Conservation (phyloP, 768 basidiomycete species). For the Boletus eberwhitei region DNA sequence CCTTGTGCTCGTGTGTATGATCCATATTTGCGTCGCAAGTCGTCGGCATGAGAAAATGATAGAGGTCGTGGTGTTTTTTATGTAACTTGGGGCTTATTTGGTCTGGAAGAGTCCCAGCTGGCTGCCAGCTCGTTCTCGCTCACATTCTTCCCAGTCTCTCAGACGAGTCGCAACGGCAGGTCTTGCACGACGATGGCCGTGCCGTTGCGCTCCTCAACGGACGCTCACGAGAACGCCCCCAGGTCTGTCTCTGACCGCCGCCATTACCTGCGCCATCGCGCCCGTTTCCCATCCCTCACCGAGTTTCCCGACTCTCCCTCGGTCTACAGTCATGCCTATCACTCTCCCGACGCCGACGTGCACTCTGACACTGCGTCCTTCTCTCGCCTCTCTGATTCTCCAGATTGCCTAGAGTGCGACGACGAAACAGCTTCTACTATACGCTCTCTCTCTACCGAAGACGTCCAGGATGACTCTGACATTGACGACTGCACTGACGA, state of each 20-base stretch:
- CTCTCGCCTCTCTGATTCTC: slow-evolving; percentile 43
- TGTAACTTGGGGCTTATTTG: slow-evolving; percentile 18
- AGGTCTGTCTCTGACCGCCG: slow-evolving; percentile 46
- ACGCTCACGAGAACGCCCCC: slow-evolving; percentile 35
- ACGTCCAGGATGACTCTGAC: slow-evolving; percentile 34
- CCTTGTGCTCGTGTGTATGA: slow-evolving; percentile 12
- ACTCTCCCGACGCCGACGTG: slow-evolving; percentile 45
- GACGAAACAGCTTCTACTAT: slow-evolving; percentile 40
- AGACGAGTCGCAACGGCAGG: slow-evolving; percentile 5
- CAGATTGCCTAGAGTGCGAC: slow-evolving; percentile 54
- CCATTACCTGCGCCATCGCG: slow-evolving; percentile 35
- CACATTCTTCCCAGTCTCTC: neutral
- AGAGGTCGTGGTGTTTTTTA: slow-evolving; percentile 14
- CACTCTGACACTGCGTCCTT: slow-evolving; percentile 28
- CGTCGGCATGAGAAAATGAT: slow-evolving; percentile 20
- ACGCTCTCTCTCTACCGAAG: slow-evolving; percentile 28
- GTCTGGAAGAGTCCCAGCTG: slow-evolving; percentile 4
- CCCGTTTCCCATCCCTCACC: slow-evolving; percentile 52
- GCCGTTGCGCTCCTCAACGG: slow-evolving; percentile 35
- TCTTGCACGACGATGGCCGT: slow-evolving; percentile 37
- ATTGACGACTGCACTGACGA: slow-evolving; percentile 42
- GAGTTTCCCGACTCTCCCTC: slow-evolving; percentile 67
- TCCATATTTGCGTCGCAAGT: neutral
- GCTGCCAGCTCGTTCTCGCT: neutral
- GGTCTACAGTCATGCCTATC: slow-evolving; percentile 59